Base-by-base conservation (phyloP, 192 early-diverging fungal species). In the Rhizoclosmatium globosum region DNA sequence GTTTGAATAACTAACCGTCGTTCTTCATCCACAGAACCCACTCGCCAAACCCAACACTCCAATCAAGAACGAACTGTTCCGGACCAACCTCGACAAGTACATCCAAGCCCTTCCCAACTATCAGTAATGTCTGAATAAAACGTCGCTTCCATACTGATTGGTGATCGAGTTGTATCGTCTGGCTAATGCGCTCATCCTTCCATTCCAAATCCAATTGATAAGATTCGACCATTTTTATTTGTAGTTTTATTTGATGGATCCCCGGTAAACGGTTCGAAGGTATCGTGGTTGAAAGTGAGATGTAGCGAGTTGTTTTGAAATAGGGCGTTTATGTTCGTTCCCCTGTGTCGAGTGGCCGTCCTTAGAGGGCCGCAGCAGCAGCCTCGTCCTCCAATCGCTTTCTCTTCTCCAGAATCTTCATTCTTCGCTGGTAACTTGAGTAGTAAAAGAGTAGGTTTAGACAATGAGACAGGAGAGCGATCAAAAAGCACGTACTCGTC, bases 401-500 rank as follows among this genome's bases (percentile, higher is more conserved):
- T 65, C 83, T 44, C 64, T 82, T 82, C 31, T 82, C 80, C 61
- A 82, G 64, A 44, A 82, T 70, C 64, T 48, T 84, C 82, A 82
- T 82, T 44, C 82, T 4, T 44, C 82, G 65, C 68, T 84, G 56
- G 44, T 79, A 80, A 44, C 82, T 82, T 31, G 74, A 47, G 31
- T 73, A 56, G 6, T 41, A n/a, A 50, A 58, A 64, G 13, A 72
- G 39, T 6, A 71, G 9, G 48, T 68, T 17, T 9, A 19, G 48
- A 77, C 38, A 71, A 17, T 64, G 69, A 21, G 31, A 64, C 39
- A 19, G n/a, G 17, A 66, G 65, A 43, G 23, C 60, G 50, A 71
- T 39, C 13, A 39, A 11, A 61, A 66, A 64, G 56, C 17, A 79
- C 80, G 46, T 71, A 88, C 88, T 99, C 97, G 73, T 96, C 94